A percentile compares a stretch with the other conserved stretches of the same genome.
Conservation (phyloP, 192 early-diverging fungal genomes). For the Gigaspora rosea region DNA sequence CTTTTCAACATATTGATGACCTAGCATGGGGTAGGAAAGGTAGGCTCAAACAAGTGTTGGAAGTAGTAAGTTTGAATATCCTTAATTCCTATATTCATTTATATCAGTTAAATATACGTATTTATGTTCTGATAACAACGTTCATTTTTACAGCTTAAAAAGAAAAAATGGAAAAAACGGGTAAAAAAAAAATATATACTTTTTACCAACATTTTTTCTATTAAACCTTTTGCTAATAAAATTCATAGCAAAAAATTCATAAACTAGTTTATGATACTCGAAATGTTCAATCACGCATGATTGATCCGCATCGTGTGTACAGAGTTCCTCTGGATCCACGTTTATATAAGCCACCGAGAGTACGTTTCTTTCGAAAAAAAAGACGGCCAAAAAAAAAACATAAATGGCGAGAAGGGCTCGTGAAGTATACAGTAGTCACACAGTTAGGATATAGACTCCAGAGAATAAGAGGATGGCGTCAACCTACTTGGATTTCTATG, state of each 20-base stretch:
- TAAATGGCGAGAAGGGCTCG: constrained; percentile 32
- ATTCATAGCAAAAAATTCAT: constrained; percentile 25
- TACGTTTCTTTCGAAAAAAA: not conserved
- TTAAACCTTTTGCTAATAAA: no score
- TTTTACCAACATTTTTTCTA: no score
- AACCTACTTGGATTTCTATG: constrained; percentile 51
- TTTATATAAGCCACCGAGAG: constrained; percentile 35
- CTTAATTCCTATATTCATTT: not conserved
- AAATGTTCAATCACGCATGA: constrained; percentile 24
- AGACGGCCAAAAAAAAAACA: constrained; percentile 23
- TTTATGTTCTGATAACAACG: no score
- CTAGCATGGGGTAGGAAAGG: constrained; percentile 38
- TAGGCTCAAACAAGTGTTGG: constrained; percentile 41
- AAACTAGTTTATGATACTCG: constrained; percentile 41
- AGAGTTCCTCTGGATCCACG: constrained; percentile 36
- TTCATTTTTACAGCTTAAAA: no score
- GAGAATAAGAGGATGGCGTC: constrained; percentile 44
- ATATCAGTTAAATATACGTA: no score
- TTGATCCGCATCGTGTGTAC: constrained; percentile 33
- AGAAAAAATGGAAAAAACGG: no score
- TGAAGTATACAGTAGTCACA: constrained; percentile 35
- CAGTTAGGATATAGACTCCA: constrained; percentile 42
- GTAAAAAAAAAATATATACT: no score
- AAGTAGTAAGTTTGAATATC: constrained; percentile 34
- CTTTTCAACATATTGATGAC: constrained; percentile 36